These are phyloP conservation scores for Austroboletus eburneus DNA, from an alignment of 768 basidiomycete genomes.

Conservation along the genomic window DNA sequence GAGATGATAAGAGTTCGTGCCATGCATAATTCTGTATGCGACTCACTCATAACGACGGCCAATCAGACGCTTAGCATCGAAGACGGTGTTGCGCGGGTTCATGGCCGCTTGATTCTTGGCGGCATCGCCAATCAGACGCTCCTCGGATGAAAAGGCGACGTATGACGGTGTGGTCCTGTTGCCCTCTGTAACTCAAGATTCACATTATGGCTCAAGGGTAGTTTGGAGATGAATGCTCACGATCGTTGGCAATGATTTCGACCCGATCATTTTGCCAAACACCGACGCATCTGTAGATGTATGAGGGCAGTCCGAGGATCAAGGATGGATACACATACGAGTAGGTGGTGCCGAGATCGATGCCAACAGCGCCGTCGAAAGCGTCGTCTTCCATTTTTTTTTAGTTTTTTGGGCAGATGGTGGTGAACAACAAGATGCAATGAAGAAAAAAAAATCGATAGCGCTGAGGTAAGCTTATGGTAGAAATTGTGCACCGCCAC, in stretches of 20 bases:
- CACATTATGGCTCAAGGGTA: background rate
- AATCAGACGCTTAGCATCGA: conserved; percentile 98
- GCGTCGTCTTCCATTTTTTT: conserved; percentile 75
- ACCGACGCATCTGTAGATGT: conserved; percentile 78
- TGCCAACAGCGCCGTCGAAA: conserved; percentile 95
- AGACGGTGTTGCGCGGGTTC: conserved; percentile 99
- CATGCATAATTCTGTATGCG: background rate
- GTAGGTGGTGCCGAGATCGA: conserved; percentile 97
- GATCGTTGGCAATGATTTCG: conserved; percentile 98
- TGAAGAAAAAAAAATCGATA: conserved; percentile 31
- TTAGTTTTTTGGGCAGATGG: conserved; percentile 32
- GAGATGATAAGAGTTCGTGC: conserved; percentile 4
- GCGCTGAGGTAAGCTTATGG: conserved; percentile 51
- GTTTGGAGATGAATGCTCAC: conserved; percentile 42
- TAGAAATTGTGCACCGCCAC: conserved; percentile 34
- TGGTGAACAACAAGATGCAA: conserved; percentile 21
- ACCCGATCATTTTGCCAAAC: conserved; percentile 99
- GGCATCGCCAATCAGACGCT: conserved; percentile 98
- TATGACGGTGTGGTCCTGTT: conserved; percentile 99
- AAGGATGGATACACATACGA: conserved; percentile 51
- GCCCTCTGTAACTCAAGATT: conserved; percentile 59
- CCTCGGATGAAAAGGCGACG: conserved; percentile 95
- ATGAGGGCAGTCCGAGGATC: conserved; percentile 21
- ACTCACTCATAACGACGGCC: conserved; percentile 93
- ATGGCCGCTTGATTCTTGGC: conserved; percentile 99